Conservation (phyloP, 140 eudicot genomes). For the Cichorium intybus region DNA sequence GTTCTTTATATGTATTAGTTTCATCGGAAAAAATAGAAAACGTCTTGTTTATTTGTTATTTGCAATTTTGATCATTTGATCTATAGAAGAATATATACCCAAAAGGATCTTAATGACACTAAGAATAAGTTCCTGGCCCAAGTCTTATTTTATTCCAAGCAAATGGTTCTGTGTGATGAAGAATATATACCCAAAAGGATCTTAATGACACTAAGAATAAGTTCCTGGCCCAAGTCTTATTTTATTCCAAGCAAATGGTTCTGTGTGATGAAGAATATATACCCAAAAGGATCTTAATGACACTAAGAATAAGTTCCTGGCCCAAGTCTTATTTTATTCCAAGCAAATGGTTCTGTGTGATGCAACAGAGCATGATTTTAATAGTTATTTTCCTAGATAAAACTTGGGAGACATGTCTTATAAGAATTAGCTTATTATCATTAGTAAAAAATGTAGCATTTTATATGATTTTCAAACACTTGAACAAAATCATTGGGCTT, state of each 20-base stretch:
- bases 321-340: constrained; percentile 56
- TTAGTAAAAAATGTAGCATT: constrained; percentile 82
- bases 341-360: constrained; percentile 82
- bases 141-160: constrained; percentile 66
- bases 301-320: constrained; percentile 36
- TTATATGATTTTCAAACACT: constrained; percentile 92
- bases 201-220: constrained; percentile 69
- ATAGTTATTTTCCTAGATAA: constrained; percentile 4
- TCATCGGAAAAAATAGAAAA: background rate
- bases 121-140: constrained; percentile 59
- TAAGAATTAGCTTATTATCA: constrained; percentile 67
- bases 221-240: constrained; percentile 55
- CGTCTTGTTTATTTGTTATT: too few relatives aligned
- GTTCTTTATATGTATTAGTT: background rate
- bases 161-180: constrained; percentile 63
- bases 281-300: constrained; percentile 91
- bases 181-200: constrained; percentile 74
- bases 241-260: constrained; percentile 80
- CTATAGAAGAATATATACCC: constrained; percentile 42
- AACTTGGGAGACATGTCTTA: constrained; percentile 3
- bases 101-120: constrained; percentile 82
- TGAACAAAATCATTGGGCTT: constrained; percentile 67
- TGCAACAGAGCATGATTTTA: too few relatives aligned
- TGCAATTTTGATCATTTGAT: background rate
- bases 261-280: constrained; percentile 40